Evolutionary conservation across 2,329 filamentous ascomycete genomes (phyloP), one percentile per base, ranked within the genome.

Genomic region (Ophiocordyceps polyrhachis-furcata): DNA sequence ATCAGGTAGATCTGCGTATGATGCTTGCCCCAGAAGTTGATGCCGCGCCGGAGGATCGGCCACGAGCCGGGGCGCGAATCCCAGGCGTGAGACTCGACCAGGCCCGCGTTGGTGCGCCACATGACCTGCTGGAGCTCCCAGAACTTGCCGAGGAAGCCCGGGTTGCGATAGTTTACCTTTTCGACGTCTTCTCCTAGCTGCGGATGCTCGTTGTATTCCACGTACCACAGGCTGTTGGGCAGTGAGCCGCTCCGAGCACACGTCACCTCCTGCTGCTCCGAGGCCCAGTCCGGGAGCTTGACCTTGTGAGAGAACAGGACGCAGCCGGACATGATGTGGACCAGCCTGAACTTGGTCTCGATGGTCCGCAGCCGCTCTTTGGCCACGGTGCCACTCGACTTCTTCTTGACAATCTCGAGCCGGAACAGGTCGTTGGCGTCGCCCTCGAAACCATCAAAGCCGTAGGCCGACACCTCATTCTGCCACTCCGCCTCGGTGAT

Each of bases 11-110:
- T 87, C 61, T 98, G 91, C 49, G 87, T 85, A 62, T 94, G 74
- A 56, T 95, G 74, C 56, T 83, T 87, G 52, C 89, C 87, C 91
- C 91, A 98, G 72, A 98, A 98, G 69, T 98, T 98, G 72, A 98
- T 98, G 56, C 91, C 91, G 49, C 91, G 85, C 52, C 77, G 77
- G 44, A 98, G 76, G 46, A 93, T 75, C 20, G 91, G 91, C 91
- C 91, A 98, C 7, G 87, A 89, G 31, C 79, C 76, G 29, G 91
- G 91, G 41, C 91, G 83, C 42, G 91, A 96, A 61, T 98, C 91
- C 91, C 93, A 98, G 44, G 88, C 86, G 59, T 98, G 91, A 17
- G 88, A 94, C 57, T 98, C 91, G 23, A 91, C 85, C 43, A 98
- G 76, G 40, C 91, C 91, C 29, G 91, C 91, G 58, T 98, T 98